Base-by-base conservation (phyloP, 192 early-diverging fungal genomes). In the Geranomyces michiganensis region DNA sequence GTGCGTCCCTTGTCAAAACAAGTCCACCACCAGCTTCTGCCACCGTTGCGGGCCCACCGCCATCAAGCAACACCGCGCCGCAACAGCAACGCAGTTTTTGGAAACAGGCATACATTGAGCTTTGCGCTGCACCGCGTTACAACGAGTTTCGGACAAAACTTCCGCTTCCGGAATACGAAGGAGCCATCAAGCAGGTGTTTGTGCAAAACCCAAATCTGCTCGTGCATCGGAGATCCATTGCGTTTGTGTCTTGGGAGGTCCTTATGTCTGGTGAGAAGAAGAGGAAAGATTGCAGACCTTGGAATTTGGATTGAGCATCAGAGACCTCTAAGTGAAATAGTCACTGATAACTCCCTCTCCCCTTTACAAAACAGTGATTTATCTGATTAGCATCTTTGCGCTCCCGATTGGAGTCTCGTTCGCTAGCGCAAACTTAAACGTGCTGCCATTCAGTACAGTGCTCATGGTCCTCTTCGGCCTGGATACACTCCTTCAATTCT, bases 181-280 rank as follows among this genome's bases (percentile, higher is more conserved):
- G 19, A 6, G 17, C 51, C 2, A 29, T 32, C 36, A 55, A 56
- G 48, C 14, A 31, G 27, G 66, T 36, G 48, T 0, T 10, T 0
- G 26, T 21, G 31, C 27, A 51, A 0, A 22, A 22, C 19, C 1
- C 46, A 19, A 10, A 10, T 6, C 31, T 17, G 17, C 47, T 68
- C 7, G 46, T 44, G 22, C 70, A 71, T 53, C 61, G 60, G 32
- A n/a, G 59, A 29, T 79, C 75, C 17, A 10, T 56, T 9, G 71
- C 74, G 14, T 22, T 30, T n/a, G 73, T 70, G 7, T 51, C 55
- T 33, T 82, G 81, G 81, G 75, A 79, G 22, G 51, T 82, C 49
- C 12, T 71, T 15, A 66, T 82, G 67, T 68, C 75, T 33, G 13
- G 81, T 82, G 59, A 67, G 76, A 7, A 41, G 10, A 41, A 10